These are phyloP conservation scores for Teunomyces pallodes DNA, from an alignment of 805 yeast genomes.

Conservation along the genomic window DNA sequence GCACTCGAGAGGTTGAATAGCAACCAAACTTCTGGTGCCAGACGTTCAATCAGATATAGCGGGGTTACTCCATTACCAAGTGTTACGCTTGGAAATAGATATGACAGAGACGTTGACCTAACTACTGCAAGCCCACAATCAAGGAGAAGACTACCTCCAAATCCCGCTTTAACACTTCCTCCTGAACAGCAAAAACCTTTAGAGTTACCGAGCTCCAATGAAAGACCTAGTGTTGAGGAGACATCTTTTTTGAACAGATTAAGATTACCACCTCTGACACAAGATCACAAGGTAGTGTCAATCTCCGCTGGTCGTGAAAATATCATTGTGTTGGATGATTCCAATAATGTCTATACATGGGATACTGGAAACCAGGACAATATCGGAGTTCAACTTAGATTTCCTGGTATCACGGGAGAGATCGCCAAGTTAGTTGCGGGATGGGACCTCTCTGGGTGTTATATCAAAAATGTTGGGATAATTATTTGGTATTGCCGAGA, in stretches of 20 bases:
- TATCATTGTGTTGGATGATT: conserved; percentile 55
- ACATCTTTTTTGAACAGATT: conserved; percentile 22
- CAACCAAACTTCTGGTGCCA: conserved; percentile 1
- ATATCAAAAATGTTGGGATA: conserved; percentile 50
- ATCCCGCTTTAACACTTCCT: conserved; percentile 22
- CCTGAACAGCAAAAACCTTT: conserved; percentile 12
- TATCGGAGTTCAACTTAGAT: conserved; percentile 44
- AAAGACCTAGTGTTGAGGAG: conserved; percentile 3
- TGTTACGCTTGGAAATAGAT: conserved; percentile 8
- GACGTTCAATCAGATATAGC: conserved; percentile 9
- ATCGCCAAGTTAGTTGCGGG: conserved; percentile 59
- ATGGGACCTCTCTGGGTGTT: conserved; percentile 59
- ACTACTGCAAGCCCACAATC: conserved; percentile 2
- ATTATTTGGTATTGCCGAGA: conserved; percentile 52
- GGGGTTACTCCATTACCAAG: conserved; percentile 7
- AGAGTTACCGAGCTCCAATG: neutral
- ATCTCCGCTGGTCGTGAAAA: conserved; percentile 66
- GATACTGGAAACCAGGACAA: conserved; percentile 39
- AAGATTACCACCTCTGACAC: conserved; percentile 13
- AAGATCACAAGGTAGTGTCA: conserved; percentile 35
- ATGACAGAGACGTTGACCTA: conserved; percentile 6
- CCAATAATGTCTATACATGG: conserved; percentile 58
- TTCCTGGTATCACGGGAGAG: conserved; percentile 28
- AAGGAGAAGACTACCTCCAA: conserved; percentile 12
- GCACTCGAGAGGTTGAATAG: conserved; percentile 5